Base-by-base conservation (phyloP, 805 yeast species). In the Suhomyces sp. region DNA sequence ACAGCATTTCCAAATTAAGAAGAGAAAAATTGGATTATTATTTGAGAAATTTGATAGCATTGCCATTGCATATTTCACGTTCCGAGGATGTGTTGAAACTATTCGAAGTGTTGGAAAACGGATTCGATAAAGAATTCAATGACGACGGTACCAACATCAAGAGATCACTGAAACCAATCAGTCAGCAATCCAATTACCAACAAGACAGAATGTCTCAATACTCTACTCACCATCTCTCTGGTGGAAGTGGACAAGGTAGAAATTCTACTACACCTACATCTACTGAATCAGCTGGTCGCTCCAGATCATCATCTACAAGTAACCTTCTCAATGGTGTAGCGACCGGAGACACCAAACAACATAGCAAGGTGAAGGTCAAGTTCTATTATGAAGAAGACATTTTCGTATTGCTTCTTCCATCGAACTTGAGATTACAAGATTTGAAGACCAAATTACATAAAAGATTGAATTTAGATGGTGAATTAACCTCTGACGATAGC, bases 341-440 rank as follows among this genome's bases (percentile, higher is more conserved):
- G 9, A 14, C 25, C 5, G 13, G 34, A 14, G 41, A 34, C 35
- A 52, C 26, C 27, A 57, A 33, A 11, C 50, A 51, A 33, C 46
- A 28, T 15, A 17, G 50, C 23, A 77, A 76, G 48, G 62, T 68
- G 13, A 85, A 85, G 56, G 75, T 84, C 33, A 85, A 85, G 55
- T 83, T 85, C 50, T 85, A 81, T 54, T 83, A 77, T 51, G 81
- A 79, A 39, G 93, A 83, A 50, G 95, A 85, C 53, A 85, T 85
- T 11, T 85, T 84, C 65, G 93, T 88, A 1, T 67, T 85, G 26
- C 58, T 79, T 41, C 61, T 80, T 24, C 77, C 79, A 20, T 51
- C 65, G 10, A 66, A 63, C 41, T 70, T 74, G 32, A 61, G 74
- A 4, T 54, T 75, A 28, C 63, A 58, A 21, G 83, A 76, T 38